These are phyloP conservation scores for Hyaloscypha bicolor DNA, from an alignment of 495 filamentous ascomycete genomes.

Conservation along the genomic window DNA sequence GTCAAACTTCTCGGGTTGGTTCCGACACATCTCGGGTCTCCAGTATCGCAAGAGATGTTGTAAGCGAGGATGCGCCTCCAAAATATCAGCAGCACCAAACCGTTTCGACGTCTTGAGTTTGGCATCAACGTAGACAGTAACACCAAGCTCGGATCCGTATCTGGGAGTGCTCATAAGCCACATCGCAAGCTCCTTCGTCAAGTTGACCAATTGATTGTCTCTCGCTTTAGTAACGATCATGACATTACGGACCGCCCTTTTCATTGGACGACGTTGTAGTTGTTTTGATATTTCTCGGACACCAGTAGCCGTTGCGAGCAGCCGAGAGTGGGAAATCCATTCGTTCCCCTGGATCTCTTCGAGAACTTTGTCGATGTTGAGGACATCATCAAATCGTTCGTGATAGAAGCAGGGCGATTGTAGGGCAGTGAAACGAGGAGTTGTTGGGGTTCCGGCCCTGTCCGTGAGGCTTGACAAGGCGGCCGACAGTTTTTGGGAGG, in stretches of 20 bases:
- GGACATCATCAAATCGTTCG: slow-evolving; percentile 90
- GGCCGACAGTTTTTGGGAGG: slow-evolving; percentile 64
- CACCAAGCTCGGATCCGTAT: slow-evolving; percentile 76
- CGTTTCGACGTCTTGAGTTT: slow-evolving; percentile 84
- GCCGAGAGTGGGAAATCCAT: slow-evolving; percentile 84
- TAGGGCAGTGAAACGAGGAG: slow-evolving; percentile 64
- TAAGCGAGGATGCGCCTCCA: slow-evolving; percentile 71
- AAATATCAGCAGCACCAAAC: slow-evolving; percentile 75
- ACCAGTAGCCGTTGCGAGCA: slow-evolving; percentile 92
- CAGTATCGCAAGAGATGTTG: slow-evolving; percentile 85
- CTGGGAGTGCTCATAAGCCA: slow-evolving; percentile 86
- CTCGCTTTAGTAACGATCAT: slow-evolving; percentile 98
- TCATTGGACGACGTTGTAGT: slow-evolving; percentile 84
- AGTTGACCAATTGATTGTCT: slow-evolving; percentile 82
- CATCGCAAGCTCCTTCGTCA: slow-evolving; percentile 82
- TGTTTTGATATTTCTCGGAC: slow-evolving; percentile 95
- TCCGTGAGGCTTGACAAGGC: slow-evolving; percentile 64
- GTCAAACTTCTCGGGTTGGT: slow-evolving; percentile 85
- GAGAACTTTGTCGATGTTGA: slow-evolving; percentile 91
- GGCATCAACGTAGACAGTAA: slow-evolving; percentile 93
- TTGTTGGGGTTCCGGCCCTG: slow-evolving; percentile 52
- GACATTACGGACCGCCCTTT: slow-evolving; percentile 81
- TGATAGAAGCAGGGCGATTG: slow-evolving; percentile 98
- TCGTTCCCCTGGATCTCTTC: slow-evolving; percentile 93
- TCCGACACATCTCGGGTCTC: slow-evolving; percentile 93